A percentile compares a stretch with the other conserved stretches of the same genome.
Evolutionary conservation across 495 filamentous ascomycete genomes (phyloP).

Genomic region (Neurospora intermedia): DNA sequence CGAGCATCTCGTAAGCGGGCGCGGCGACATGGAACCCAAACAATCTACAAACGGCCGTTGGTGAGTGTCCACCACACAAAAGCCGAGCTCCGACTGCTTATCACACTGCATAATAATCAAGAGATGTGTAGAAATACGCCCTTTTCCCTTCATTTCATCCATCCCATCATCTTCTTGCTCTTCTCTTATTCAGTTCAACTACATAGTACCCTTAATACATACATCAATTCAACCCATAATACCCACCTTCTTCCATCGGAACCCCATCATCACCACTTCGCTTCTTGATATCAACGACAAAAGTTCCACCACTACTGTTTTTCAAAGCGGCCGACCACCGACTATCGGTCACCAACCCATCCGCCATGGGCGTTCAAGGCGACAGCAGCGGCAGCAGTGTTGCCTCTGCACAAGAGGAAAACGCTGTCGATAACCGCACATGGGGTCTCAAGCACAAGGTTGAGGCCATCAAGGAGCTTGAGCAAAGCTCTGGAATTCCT

Average conservation of each 20-base stretch:
- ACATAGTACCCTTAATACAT: background rate
- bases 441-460: conserved; percentile 40
- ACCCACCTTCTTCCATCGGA: background rate
- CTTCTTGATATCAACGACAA: background rate
- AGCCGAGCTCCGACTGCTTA: background rate
- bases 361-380: conserved; percentile 12
- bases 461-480: conserved; percentile 32
- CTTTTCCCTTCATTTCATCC: background rate
- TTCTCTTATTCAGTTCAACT: background rate
- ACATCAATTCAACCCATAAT: background rate
- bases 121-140: background rate
- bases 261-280: background rate
- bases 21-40: background rate
- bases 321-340: background rate
- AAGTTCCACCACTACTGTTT: background rate
- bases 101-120: background rate
- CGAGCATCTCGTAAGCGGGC: background rate
- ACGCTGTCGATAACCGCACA: background rate
- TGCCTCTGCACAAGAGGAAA: background rate
- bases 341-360: background rate
- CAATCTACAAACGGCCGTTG: background rate
- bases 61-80: background rate
- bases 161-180: background rate
- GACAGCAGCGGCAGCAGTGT: conserved; percentile 1
- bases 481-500: conserved; percentile 36